A percentile compares a stretch with the other conserved stretches of the same genome.
phyloP scores from a whole-genome alignment of 2,329 filamentous ascomycete species.

The Claviceps lovelessii region DNA sequence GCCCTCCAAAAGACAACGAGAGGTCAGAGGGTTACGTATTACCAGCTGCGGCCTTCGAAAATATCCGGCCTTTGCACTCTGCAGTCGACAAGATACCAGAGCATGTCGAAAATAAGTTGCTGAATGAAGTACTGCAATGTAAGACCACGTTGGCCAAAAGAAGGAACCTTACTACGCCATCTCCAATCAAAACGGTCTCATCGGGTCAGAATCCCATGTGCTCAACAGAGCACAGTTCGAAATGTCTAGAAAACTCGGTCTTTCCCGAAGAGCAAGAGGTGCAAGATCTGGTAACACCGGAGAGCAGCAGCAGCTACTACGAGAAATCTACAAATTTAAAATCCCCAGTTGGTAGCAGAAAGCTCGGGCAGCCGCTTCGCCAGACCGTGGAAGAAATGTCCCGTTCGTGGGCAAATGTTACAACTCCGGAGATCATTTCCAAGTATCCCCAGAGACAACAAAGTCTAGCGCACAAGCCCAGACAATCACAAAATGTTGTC shows the following conservation, averaged over 20 bases:
- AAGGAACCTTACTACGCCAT: slow-evolving; percentile 1
- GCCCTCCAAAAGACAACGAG: neutral
- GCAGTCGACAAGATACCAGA: neutral
- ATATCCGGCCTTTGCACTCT: neutral
- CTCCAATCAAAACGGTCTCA: slow-evolving; percentile 1
- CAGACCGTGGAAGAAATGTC: slow-evolving; percentile 12
- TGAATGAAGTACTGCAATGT: neutral
- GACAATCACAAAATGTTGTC: slow-evolving; percentile 17
- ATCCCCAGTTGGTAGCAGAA: neutral
- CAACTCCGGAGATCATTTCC: slow-evolving; percentile 8
- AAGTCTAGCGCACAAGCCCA: slow-evolving; percentile 10
- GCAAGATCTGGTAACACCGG: neutral
- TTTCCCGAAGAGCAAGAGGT: neutral
- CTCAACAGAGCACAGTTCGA: neutral
- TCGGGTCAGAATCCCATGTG: slow-evolving; percentile 6
- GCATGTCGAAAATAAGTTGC: neutral
- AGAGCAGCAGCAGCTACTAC: neutral
- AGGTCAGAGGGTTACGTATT: neutral
- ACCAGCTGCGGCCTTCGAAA: neutral
- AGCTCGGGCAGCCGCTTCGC: slow-evolving; percentile 2
- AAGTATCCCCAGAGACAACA: slow-evolving; percentile 9
- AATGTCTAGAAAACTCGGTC: neutral
- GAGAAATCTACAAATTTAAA: neutral
- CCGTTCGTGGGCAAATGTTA: slow-evolving; percentile 8
- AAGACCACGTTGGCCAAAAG: slow-evolving; percentile 1